phyloP scores from a whole-genome alignment of 306 rosid species.

The Luffa aegyptiaca region DNA sequence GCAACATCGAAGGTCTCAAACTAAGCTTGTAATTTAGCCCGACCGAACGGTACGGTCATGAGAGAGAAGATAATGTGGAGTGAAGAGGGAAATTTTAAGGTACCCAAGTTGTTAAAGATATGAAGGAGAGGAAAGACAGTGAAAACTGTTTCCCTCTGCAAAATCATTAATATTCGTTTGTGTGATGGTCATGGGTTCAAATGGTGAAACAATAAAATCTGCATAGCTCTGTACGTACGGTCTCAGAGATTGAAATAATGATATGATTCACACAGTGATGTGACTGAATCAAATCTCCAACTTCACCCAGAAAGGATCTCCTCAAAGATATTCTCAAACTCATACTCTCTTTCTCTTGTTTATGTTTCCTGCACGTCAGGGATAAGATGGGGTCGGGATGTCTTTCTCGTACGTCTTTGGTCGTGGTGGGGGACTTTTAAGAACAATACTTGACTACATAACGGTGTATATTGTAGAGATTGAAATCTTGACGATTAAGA shows the following conservation, averaged over 20 bases:
- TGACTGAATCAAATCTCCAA: constrained; percentile 61
- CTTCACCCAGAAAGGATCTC: constrained; percentile 78
- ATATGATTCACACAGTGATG: constrained; percentile 3
- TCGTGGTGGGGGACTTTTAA: too few species aligned
- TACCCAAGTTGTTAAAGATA: neutral
- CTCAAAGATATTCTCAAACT: constrained; percentile 53
- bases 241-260: neutral
- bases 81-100: neutral
- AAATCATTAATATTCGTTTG: neutral
- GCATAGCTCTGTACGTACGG: too few species aligned
- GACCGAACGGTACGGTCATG: too few species aligned
- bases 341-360: constrained; percentile 12
- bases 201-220: neutral
- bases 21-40: too few species aligned
- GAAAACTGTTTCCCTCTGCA: neutral
- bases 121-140: neutral
- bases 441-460: too few species aligned
- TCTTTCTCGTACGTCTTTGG: too few species aligned
- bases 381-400: too few species aligned
- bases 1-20: too few species aligned
- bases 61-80: neutral
- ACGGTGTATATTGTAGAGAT: too few species aligned
- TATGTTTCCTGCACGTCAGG: neutral
- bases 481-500: too few species aligned
- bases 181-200: neutral